Conservation (phyloP, 306 rosid genomes). For the Quercus suber region DNA sequence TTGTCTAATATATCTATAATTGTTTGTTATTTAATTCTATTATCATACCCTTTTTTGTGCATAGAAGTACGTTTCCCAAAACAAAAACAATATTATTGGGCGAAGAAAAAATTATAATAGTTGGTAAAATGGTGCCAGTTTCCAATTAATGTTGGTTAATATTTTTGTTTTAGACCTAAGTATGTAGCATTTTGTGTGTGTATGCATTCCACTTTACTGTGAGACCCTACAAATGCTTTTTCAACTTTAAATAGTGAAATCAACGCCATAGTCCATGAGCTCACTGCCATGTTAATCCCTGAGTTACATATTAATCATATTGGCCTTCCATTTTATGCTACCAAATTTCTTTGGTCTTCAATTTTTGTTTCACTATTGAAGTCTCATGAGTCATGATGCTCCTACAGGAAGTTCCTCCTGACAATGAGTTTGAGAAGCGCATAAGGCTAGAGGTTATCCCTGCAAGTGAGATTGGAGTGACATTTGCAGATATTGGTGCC, state of each 20-base stretch:
- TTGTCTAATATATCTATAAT: not conserved
- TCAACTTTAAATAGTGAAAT: not conserved
- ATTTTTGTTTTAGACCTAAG: not conserved
- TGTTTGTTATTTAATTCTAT: not conserved
- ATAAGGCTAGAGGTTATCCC: conserved; percentile 78
- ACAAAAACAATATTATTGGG: not conserved
- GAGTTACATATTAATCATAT: not conserved
- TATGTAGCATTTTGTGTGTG: not conserved
- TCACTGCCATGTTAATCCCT: not conserved
- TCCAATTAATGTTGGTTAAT: not conserved
- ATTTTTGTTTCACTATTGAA: not conserved
- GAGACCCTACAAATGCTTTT: not conserved
- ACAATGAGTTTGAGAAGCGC: conserved; percentile 85
- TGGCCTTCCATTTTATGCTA: not conserved
- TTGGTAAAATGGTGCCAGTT: conserved; percentile 1
- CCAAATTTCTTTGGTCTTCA: conserved; percentile 3
- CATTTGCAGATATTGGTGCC: conserved; percentile 81
- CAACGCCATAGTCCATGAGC: not conserved
- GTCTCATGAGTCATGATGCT: not conserved
- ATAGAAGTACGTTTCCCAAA: not conserved
- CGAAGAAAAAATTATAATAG: not conserved
- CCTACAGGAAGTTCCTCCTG: conserved; percentile 65
- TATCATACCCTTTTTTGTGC: not conserved
- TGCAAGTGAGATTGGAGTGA: conserved; percentile 76
- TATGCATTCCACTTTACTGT: not conserved